Evolutionary conservation across 2,329 filamentous ascomycete species (phyloP), one percentile per base, ranked within the genome.

Genomic region (Botrytis paeoniae): DNA sequence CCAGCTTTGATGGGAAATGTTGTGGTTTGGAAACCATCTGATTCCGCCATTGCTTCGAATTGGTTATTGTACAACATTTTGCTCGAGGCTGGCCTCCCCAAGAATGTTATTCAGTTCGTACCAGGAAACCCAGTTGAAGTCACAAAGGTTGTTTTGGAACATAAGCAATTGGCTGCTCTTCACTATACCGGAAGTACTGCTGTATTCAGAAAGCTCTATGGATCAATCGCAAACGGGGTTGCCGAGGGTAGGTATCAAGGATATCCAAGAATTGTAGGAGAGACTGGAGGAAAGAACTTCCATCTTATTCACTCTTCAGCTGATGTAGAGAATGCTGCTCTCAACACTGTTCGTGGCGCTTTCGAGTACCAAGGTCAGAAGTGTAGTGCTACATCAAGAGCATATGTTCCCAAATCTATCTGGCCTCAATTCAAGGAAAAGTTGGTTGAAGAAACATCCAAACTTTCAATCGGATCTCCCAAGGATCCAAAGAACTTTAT

Each of bases 231-330:
- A 18, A 85, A 88, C 75, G 93, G 92, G 48, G 91, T 97, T 29
- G 92, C 93, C 9, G 90, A 94, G 80, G 93, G 93, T 75, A 92
- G 89, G 73, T 98, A 97, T 85, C 86, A 87, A 75, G 90, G 91
- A 79, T 98, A 98, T 83, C 94, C 94, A 59, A 91, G 94, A 78
- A 92, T 97, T 76, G 93, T 97, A 4, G 94, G 93, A 74, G 94
- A 97, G 86, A 97, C 94, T 35, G 93, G 94, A 73, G 94, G 94
- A 81, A 97, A 97, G 89, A 97, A 97, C 86, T 97, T 95, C 86
- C 93, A 97, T 82, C 83, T 97, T 69, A 83, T 97, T 43, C 93
- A 97, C 85, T 85, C 86, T 65, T 91, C 89, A 4, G 94, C 93
- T 54, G 92, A 97, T 78, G 83, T 96, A 65, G 85, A 89, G 74